Conservation (phyloP, 2,329 filamentous ascomycete genomes). For the Diaporthe sp. region DNA sequence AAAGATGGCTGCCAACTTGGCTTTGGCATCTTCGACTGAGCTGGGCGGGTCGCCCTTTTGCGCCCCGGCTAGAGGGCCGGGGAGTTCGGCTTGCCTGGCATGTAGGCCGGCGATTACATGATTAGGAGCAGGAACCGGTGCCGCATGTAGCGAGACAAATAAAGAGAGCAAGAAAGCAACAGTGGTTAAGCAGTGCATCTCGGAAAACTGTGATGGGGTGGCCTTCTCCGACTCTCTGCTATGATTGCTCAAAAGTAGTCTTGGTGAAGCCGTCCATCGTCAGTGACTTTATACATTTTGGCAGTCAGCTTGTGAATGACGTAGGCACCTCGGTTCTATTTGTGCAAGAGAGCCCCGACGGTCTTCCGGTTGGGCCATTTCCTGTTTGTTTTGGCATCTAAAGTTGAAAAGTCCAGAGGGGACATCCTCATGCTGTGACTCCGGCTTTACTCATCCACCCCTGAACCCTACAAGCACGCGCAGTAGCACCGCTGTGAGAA, state of each 20-base stretch:
- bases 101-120: neutral
- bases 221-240: neutral
- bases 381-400: neutral
- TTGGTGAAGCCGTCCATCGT: neutral
- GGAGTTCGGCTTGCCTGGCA: neutral
- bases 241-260: too few species aligned
- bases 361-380: neutral
- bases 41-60: neutral
- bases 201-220: neutral
- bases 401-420: neutral
- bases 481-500: neutral
- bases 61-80: conserved; percentile 1
- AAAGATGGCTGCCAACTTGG: neutral
- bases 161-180: neutral
- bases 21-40: conserved; percentile 15
- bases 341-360: neutral
- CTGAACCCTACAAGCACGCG: neutral
- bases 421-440: neutral
- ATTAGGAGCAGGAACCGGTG: neutral
- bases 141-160: neutral
- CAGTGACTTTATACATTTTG: neutral
- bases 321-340: neutral
- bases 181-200: neutral
- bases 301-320: neutral
- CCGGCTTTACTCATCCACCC: neutral